Percentiles rank a stretch among this genome's conserved stretches.
Evolutionary conservation across 164 flowering plant genomes (phyloP).

Genomic region (Warburgia ugandensis): DNA sequence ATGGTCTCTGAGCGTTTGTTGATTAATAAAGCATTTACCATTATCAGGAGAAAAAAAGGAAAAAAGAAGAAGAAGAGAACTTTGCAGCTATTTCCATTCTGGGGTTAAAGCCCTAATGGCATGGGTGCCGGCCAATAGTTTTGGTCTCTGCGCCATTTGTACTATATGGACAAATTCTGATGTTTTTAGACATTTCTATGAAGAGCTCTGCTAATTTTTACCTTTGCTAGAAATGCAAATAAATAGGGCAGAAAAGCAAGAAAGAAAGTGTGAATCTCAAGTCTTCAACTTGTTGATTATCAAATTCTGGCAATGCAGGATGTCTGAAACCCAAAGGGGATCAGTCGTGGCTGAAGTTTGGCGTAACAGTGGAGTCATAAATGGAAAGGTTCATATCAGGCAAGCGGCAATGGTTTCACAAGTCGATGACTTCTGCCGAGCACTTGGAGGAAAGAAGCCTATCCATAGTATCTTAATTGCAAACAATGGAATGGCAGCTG

Average conservation of each 20-base stretch:
- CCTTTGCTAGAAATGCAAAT: neutral
- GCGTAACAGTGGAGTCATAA: slow-evolving; percentile 40
- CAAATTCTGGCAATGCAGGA: slow-evolving; percentile 21
- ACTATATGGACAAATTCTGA: neutral
- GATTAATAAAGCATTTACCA: too few relatives aligned
- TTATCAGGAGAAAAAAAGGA: too few relatives aligned
- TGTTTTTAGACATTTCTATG: neutral
- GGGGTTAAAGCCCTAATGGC: too few relatives aligned
- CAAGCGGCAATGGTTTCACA: slow-evolving; percentile 35
- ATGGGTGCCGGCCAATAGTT: neutral
- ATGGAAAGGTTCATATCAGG: slow-evolving; percentile 46
- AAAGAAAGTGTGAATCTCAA: neutral
- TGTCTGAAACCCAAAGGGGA: slow-evolving; percentile 47
- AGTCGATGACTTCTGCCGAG: slow-evolving; percentile 77
- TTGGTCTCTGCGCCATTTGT: neutral
- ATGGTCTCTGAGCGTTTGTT: too few relatives aligned
- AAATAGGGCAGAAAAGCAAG: neutral
- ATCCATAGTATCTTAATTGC: slow-evolving; percentile 92
- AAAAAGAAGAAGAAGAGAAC: too few relatives aligned
- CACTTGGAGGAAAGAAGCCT: slow-evolving; percentile 83
- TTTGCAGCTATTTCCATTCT: too few relatives aligned
- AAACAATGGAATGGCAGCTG: slow-evolving; percentile 99
- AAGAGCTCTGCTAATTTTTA: too few relatives aligned
- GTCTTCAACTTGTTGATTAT: neutral
- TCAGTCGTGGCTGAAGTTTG: slow-evolving; percentile 30